Evolutionary conservation across 495 filamentous ascomycete genomes (phyloP).

Genomic region (Elaphomyces granulatus): DNA sequence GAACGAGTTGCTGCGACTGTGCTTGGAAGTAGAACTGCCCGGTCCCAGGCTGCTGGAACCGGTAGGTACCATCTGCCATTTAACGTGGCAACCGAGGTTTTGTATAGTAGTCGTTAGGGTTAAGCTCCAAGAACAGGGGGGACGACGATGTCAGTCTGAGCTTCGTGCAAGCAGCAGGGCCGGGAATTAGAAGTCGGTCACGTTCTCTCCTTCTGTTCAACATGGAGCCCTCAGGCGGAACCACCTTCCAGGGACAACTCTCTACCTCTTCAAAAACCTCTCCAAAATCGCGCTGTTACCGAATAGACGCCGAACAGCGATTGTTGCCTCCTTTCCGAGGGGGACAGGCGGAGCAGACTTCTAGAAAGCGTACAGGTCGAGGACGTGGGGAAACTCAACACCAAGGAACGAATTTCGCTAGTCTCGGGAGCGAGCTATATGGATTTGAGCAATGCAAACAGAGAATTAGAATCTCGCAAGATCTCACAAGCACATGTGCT

Average conservation of each 20-base stretch:
- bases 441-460: not conserved
- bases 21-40: conserved; percentile 47
- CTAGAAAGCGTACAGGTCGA: not conserved
- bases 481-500: not conserved
- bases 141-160: conserved; percentile 10
- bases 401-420: too few species aligned
- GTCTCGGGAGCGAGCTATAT: not conserved
- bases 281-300: too few species aligned
- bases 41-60: conserved; percentile 57
- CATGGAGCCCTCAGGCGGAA: conserved; percentile 31
- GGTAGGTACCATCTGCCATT: conserved; percentile 78
- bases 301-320: not conserved
- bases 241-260: conserved; percentile 11
- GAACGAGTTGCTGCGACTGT: conserved; percentile 36
- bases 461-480: not conserved
- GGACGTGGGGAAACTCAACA: not conserved
- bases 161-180: conserved; percentile 17
- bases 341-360: not conserved
- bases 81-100: conserved; percentile 39
- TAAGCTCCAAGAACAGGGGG: conserved; percentile 10
- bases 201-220: conserved; percentile 40
- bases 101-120: conserved; percentile 19
- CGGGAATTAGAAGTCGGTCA: conserved; percentile 28
- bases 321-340: not conserved
- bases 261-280: conserved; percentile 5